Evolutionary conservation across 176 grass and related monocot species (phyloP), one percentile per base, ranked within the genome.

Genomic region (Cenchrus americanus): DNA sequence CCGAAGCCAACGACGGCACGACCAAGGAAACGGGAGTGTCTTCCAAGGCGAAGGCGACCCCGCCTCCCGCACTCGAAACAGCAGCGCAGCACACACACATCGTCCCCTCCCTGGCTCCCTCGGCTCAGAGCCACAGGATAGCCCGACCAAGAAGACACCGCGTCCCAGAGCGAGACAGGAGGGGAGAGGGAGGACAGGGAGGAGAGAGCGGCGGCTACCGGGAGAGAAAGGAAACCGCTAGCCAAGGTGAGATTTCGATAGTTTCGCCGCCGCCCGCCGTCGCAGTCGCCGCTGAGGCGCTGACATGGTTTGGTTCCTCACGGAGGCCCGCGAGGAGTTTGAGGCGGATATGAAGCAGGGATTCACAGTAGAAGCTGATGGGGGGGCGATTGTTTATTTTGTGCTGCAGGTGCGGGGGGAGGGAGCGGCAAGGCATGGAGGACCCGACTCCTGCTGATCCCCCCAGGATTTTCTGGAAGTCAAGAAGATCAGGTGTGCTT

Each of bases 401-500:
- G 23, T 82, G 51, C 41, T 79, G 84, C 58, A 73, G 76, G 32
- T 75, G 78, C 62, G 77, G 78, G 71, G 78, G 63, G 18, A 23
- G 46, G 58, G 46, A 68, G 67, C 80, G 37, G 61, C 43, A 11
- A 67, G 47, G 42, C 80, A 87, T 94, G 87, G 87, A 88, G 54
- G 89, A 94, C 22, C 89, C 90, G 18, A 76, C 85, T 59, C 74
- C 89, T 19, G 87, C 79, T 76, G 91, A 90, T 12, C 87, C 91
- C 41, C 91, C 96, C 10, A 76, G 63, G 58, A 86, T 99, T 83
- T 96, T 94, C 80, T 99, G 93, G 93, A 96, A 96, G 57, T 99
- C 89, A 0, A 90, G 89, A 87, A 99, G 89, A 89, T 85, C 96
- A 94, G 96, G 96, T 98, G 96, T 98, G 44, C 47, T 84, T 79